Conservation (phyloP, 768 basidiomycete species). For the Leucocoprinus leucothites region DNA sequence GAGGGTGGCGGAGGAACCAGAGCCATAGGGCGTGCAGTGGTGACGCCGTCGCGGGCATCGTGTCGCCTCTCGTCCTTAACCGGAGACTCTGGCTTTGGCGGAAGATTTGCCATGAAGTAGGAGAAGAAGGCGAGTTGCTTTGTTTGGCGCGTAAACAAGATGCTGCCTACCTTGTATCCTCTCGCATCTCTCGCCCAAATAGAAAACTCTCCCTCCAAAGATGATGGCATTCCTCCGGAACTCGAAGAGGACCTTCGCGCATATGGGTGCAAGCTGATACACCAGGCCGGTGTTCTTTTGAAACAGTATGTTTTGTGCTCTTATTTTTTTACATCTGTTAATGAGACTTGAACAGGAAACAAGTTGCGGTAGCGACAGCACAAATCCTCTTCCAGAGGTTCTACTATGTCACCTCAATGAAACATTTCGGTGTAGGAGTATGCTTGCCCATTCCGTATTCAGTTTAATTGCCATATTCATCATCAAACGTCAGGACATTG, state of each 20-base stretch:
- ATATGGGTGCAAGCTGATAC: conserved; percentile 91
- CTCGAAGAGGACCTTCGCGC: conserved; percentile 88
- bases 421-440: conserved; percentile 91
- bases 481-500: conserved; percentile 61
- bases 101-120: conserved; percentile 28
- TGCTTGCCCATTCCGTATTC: conserved; percentile 27
- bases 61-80: conserved; percentile 3
- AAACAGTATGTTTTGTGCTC: conserved; percentile 59
- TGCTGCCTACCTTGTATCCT: conserved; percentile 60
- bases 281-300: conserved; percentile 89
- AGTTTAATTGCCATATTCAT: neutral
- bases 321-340: neutral
- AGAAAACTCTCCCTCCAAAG: conserved; percentile 71
- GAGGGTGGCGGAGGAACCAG: too few relatives aligned
- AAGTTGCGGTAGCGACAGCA: conserved; percentile 95
- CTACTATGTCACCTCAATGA: conserved; percentile 94
- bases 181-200: conserved; percentile 82
- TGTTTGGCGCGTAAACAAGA: conserved; percentile 13
- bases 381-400: conserved; percentile 96
- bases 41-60: conserved; percentile 1
- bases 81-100: conserved; percentile 28
- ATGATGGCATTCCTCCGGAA: conserved; percentile 77
- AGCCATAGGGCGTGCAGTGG: conserved; percentile 17
- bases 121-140: neutral
- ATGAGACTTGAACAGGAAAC: conserved; percentile 55